These are phyloP conservation scores for Kazachstania sp. DNA, from an alignment of 1,139 yeast genomes.

Conservation along the genomic window DNA sequence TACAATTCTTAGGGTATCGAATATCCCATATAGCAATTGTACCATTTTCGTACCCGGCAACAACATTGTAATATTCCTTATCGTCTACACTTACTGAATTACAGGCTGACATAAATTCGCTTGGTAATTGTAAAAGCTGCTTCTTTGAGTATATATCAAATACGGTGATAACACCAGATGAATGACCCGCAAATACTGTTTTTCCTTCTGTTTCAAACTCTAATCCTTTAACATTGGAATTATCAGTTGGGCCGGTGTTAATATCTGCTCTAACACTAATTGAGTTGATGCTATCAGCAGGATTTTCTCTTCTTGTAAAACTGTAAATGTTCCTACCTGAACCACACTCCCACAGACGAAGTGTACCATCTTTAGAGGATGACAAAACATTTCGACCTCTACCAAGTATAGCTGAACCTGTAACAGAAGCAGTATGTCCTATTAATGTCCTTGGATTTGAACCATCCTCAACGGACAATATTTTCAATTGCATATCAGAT, in stretches of 20 bases:
- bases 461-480: conserved; percentile 48
- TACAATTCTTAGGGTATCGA: conserved; percentile 14
- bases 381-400: conserved; percentile 58
- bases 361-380: conserved; percentile 44
- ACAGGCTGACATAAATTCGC: conserved; percentile 16
- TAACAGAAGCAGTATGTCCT: conserved; percentile 41
- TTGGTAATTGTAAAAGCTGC: conserved; percentile 19
- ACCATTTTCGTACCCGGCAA: conserved; percentile 44
- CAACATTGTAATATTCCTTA: conserved; percentile 20
- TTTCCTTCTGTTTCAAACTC: conserved; percentile 39
- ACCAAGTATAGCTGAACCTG: conserved; percentile 44
- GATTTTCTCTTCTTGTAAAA: conserved; percentile 33
- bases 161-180: conserved; percentile 38
- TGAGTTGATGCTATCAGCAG: conserved; percentile 32
- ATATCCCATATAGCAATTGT: conserved; percentile 37
- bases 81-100: conserved; percentile 16
- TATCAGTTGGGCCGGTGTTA: neutral
- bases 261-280: conserved; percentile 10
- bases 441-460: conserved; percentile 41
- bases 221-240: conserved; percentile 7
- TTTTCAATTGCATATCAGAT: conserved; percentile 45
- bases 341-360: conserved; percentile 63
- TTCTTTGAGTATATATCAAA: conserved; percentile 32
- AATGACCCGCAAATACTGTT: conserved; percentile 39
- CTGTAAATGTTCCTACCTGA: conserved; percentile 39